phyloP scores from a whole-genome alignment of 768 basidiomycete species.

The Boletus vinaceobasis region DNA sequence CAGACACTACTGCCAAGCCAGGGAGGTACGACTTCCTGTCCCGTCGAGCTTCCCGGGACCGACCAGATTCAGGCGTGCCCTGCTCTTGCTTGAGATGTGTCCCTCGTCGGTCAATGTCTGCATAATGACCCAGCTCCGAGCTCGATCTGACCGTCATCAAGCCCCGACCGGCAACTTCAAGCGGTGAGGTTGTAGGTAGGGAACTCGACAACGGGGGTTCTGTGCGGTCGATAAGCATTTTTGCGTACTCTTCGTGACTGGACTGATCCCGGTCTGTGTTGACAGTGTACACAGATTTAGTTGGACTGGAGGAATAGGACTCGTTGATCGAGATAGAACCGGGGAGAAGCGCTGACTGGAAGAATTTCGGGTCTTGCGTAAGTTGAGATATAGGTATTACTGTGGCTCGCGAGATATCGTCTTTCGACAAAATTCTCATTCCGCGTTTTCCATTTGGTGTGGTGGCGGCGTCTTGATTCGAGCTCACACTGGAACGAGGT shows the following conservation, averaged over 20 bases:
- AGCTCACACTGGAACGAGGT: constrained; percentile 58
- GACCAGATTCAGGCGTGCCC: constrained; percentile 53
- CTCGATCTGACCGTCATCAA: constrained; percentile 52
- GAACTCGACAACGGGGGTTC: constrained; percentile 64
- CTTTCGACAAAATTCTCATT: constrained; percentile 48
- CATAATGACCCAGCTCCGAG: constrained; percentile 80
- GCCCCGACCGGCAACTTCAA: constrained; percentile 32
- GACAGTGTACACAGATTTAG: constrained; percentile 50
- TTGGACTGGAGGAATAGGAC: constrained; percentile 48
- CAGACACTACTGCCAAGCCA: constrained; percentile 45
- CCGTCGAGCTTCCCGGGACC: constrained; percentile 46
- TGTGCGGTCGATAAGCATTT: constrained; percentile 44
- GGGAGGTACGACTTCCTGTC: constrained; percentile 66
- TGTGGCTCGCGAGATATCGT: constrained; percentile 54
- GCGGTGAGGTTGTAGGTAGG: constrained; percentile 47
- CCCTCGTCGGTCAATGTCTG: constrained; percentile 50
- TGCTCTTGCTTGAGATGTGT: constrained; percentile 36
- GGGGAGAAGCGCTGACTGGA: constrained; percentile 41
- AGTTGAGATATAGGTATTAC: constrained; percentile 58
- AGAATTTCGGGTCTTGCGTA: constrained; percentile 48
- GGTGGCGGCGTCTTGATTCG: constrained; percentile 29
- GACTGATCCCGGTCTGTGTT: constrained; percentile 28
- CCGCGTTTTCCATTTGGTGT: constrained; percentile 32
- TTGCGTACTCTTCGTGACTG: constrained; percentile 29
- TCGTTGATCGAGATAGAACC: constrained; percentile 24